A percentile compares a stretch with the other conserved stretches of the same genome.
Evolutionary conservation across 192 early-diverging fungal genomes (phyloP).

Genomic region (Umbelopsis isabellina): DNA sequence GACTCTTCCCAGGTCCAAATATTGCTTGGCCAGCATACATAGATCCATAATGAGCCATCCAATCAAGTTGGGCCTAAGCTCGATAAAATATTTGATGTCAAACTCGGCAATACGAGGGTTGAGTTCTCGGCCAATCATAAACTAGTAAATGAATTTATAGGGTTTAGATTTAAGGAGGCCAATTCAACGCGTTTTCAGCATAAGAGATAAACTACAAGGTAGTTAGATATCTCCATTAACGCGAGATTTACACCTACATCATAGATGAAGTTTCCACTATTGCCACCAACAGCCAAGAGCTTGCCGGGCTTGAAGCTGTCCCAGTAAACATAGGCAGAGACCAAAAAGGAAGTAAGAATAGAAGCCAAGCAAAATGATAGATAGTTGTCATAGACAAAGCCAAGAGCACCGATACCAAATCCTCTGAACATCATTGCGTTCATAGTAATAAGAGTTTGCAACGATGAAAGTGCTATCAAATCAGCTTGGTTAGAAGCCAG

Average conservation of each 20-base stretch:
- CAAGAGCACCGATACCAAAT: constrained; percentile 62
- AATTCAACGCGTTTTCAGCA: no score
- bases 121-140: constrained; percentile 93
- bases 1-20: constrained; percentile 61
- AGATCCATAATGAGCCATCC: constrained; percentile 85
- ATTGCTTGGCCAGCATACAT: constrained; percentile 78
- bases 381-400: constrained; percentile 83
- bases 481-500: neutral
- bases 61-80: constrained; percentile 93
- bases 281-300: constrained; percentile 81
- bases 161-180: neutral
- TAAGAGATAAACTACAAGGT: neutral
- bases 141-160: constrained; percentile 44
- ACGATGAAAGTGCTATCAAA: constrained; percentile 27
- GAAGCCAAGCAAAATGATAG: constrained; percentile 74
- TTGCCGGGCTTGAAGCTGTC: constrained; percentile 70
- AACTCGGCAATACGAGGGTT: constrained; percentile 85
- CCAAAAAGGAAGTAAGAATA: constrained; percentile 59
- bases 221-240: neutral
- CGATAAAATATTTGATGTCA: constrained; percentile 93
- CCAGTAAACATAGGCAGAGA: constrained; percentile 73
- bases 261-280: constrained; percentile 86
- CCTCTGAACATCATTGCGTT: constrained; percentile 44
- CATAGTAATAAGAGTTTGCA: constrained; percentile 63
- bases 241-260: constrained; percentile 56